Base-by-base conservation (phyloP, 805 yeast species). In the Schwanniomyces sp. region DNA sequence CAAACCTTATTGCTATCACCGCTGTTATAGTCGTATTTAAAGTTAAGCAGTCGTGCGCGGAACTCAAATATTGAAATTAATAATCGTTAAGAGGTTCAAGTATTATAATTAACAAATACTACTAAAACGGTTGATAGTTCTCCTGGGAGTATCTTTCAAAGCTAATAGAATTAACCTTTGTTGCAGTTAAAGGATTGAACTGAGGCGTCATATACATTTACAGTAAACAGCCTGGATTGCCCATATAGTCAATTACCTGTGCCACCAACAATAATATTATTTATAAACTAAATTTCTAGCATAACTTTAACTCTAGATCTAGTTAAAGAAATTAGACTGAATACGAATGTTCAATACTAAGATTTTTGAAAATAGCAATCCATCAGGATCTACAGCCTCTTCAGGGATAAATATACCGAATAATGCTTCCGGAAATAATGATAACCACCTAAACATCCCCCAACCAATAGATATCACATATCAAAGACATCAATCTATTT, bases 381-480 rank as follows among this genome's bases (percentile, higher is more conserved):
- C 50, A 7, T 27, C 49, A 40, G 28, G 56, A 27, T 48, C 59
- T 29, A 44, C 62, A 41, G 55, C 55, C 24, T 56, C 64, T 21
- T 54, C 67, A 16, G 69, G 67, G 18, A 63, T 62, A 24, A 63
- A 61, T 50, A 64, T 64, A 28, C 66, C 70, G 18, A 51, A 49
- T 34, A 49, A 25, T 25, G 11, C 40, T 26, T n/a, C 40, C 10
- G 27, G 27, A 12, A 51, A 39, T 39, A 43, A 46, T 11, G 46
- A 42, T 36, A 44, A 40, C 14, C 47, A 38, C 36, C 41, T 40
- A 18, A 56, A 63, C 32, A 66, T 57, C 16, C 70, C 75, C 14
- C 78, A 73, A 53, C 78, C 78, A 7, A 73, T 73, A 43, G 78
- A 73, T 53, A 73, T 73, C 50, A 67, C 76, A 7, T 67, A 69